Evolutionary conservation across 768 basidiomycete species (phyloP).

Genomic region (Amyloporia xantha): DNA sequence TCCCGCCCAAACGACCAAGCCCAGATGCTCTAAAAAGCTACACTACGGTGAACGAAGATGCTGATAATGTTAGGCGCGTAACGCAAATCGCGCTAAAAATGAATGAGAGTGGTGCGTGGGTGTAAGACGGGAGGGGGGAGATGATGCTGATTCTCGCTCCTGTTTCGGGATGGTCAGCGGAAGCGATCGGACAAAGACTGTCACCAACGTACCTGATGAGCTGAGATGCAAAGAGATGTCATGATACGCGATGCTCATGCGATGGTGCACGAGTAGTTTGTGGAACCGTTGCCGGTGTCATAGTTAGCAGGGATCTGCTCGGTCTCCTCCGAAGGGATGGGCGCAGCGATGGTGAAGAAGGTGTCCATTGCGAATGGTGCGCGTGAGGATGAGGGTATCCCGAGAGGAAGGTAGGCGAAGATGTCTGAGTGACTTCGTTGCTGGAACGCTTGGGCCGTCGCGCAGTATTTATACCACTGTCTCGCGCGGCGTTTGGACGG

Average conservation of each 20-base stretch:
- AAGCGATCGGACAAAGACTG: background rate
- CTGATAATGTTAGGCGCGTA: constrained; percentile 1
- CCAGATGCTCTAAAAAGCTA: background rate
- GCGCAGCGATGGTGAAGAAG: constrained; percentile 16
- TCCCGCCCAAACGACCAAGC: background rate
- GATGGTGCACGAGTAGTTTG: constrained; percentile 10
- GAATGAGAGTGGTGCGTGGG: background rate
- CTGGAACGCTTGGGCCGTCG: background rate
- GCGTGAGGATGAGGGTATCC: background rate
- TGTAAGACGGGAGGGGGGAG: background rate
- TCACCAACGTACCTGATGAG: background rate
- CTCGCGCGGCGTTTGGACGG: background rate
- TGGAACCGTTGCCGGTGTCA: constrained; percentile 7
- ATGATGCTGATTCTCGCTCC: background rate
- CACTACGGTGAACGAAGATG: constrained; percentile 1
- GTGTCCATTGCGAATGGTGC: constrained; percentile 12
- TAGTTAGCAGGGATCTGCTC: constrained; percentile 9
- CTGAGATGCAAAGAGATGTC: background rate
- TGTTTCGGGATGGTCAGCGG: background rate
- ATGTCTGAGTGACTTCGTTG: background rate
- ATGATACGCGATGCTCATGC: constrained; percentile 5
- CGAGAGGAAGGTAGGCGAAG: background rate
- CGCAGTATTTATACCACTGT: background rate
- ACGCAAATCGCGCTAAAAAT: background rate
- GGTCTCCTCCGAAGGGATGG: constrained; percentile 14